These are phyloP conservation scores for Penicillium macrosclerotiorum DNA, from an alignment of 495 filamentous ascomycete genomes.

Conservation along the genomic window DNA sequence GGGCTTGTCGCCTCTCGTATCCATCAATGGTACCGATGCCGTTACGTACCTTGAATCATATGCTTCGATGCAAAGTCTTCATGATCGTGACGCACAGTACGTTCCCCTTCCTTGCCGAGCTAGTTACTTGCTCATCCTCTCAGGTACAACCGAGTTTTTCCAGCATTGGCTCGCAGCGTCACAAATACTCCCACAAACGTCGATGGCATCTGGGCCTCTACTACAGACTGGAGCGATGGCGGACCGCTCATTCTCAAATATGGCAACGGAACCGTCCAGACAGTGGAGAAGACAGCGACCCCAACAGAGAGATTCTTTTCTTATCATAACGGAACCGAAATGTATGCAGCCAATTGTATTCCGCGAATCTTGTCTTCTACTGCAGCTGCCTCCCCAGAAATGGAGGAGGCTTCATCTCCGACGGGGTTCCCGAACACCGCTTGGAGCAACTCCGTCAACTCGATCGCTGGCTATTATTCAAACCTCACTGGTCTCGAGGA, in stretches of 20 bases:
- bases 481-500: constrained; percentile 29
- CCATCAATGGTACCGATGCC: constrained; percentile 34
- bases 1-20: constrained; percentile 25
- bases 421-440: constrained; percentile 53
- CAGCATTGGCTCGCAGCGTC: constrained; percentile 21
- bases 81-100: constrained; percentile 42
- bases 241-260: constrained; percentile 17
- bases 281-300: constrained; percentile 14
- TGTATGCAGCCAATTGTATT: constrained; percentile 23
- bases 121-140: constrained; percentile 4
- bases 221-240: constrained; percentile 23
- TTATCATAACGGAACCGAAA: constrained; percentile 21
- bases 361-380: constrained; percentile 12
- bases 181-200: constrained; percentile 16
- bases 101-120: constrained; percentile 1
- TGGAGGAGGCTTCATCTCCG: constrained; percentile 53
- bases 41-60: constrained; percentile 22
- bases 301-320: constrained; percentile 23
- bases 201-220: constrained; percentile 25
- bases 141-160: constrained; percentile 28
- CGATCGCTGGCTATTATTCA: constrained; percentile 39
- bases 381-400: constrained; percentile 22
- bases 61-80: constrained; percentile 18
- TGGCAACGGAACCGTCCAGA: constrained; percentile 20
- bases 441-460: constrained; percentile 41